Conservation (phyloP, 257 asterid species). For the Capsicum rhomboideum region DNA sequence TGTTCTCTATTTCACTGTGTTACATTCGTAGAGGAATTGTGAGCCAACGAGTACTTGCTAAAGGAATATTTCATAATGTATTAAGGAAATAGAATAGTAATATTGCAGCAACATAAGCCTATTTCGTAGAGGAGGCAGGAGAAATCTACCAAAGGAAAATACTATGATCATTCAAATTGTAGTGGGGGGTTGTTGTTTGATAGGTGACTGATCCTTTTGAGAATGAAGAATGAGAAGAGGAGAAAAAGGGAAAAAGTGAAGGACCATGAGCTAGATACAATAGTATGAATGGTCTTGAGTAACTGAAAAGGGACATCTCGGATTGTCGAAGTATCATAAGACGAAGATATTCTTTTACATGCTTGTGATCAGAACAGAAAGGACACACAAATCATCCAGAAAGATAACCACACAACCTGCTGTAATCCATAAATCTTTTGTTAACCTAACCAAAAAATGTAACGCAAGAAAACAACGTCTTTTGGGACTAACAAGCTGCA, state of each 20-base stretch:
- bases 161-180: not conserved
- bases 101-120: not conserved
- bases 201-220: not conserved
- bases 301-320: no score
- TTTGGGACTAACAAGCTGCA: not conserved
- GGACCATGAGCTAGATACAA: no score
- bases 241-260: no score
- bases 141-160: not conserved
- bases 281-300: no score
- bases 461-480: not conserved
- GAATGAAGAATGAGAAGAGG: not conserved
- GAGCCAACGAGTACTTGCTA: not conserved
- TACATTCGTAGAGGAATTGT: not conserved
- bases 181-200: not conserved
- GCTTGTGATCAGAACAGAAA: not conserved
- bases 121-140: not conserved
- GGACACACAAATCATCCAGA: not conserved
- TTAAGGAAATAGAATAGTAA: not conserved
- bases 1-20: not conserved
- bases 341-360: not conserved
- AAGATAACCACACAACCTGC: not conserved
- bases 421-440: not conserved
- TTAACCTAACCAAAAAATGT: not conserved
- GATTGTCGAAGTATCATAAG: not conserved
- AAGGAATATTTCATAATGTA: not conserved